Evolutionary conservation across 495 filamentous ascomycete species (phyloP).

Genomic region (Lasiosphaeria ovina): DNA sequence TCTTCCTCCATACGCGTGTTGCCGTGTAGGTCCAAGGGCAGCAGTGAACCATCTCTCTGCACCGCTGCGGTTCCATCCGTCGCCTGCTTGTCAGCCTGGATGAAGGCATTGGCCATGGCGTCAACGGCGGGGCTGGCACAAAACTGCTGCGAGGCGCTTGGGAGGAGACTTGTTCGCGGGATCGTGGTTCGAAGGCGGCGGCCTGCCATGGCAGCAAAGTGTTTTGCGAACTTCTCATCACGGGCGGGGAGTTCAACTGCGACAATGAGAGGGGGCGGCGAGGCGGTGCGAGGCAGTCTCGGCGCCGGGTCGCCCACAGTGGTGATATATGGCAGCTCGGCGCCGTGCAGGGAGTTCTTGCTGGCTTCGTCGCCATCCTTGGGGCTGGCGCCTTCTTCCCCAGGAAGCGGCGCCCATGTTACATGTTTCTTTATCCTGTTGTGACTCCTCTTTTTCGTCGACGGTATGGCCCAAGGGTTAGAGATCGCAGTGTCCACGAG

Average conservation of each 20-base stretch:
- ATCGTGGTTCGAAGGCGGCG: constrained; percentile 6
- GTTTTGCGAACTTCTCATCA: constrained; percentile 28
- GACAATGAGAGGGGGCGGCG: constrained; percentile 26
- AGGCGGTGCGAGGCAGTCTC: constrained; percentile 13
- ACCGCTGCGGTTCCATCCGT: background rate
- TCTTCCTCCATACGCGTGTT: background rate
- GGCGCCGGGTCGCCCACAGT: background rate
- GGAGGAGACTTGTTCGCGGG: constrained; percentile 27
- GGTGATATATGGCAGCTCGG: background rate
- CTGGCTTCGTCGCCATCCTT: background rate
- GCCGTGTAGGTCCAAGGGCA: background rate
- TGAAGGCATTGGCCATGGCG: constrained; percentile 44
- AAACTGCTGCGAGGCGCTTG: constrained; percentile 40
- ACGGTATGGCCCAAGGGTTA: constrained; percentile 25
- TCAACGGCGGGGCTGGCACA: constrained; percentile 35
- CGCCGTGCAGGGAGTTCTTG: background rate
- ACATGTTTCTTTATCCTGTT: constrained; percentile 28
- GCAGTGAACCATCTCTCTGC: background rate
- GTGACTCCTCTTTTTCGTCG: constrained; percentile 6
- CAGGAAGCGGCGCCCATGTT: constrained; percentile 26
- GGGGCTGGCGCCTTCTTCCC: constrained; percentile 14
- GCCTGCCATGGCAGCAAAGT: constrained; percentile 37
- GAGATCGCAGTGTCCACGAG: constrained; percentile 25
- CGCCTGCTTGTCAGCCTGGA: constrained; percentile 17
- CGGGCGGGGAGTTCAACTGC: constrained; percentile 11